Conservation (phyloP, 805 yeast species). For the Yarrowia sp. region DNA sequence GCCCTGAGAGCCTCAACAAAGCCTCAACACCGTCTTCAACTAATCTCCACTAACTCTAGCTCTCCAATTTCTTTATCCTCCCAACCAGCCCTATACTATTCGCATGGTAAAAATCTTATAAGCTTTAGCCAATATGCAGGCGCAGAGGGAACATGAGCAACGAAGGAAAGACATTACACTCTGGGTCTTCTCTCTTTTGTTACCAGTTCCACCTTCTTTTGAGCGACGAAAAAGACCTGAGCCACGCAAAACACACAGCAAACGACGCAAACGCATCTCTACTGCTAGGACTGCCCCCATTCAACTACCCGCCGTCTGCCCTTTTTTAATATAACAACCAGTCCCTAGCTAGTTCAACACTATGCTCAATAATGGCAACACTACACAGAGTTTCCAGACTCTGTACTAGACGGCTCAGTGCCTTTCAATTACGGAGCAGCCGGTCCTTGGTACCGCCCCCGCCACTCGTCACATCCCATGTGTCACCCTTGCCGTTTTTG, state of each 20-base stretch:
- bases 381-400: slow-evolving; percentile 38
- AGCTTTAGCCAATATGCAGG: slow-evolving; percentile 38
- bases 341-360: slow-evolving; percentile 38
- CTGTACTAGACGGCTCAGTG: slow-evolving; percentile 34
- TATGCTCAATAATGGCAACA: slow-evolving; percentile 38
- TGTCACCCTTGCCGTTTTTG: not conserved
- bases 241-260: no score
- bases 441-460: not conserved
- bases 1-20: no score
- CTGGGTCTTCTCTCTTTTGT: slow-evolving; percentile 4
- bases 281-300: slow-evolving; percentile 18
- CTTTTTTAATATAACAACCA: slow-evolving; percentile 4
- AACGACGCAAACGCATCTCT: not conserved
- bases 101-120: slow-evolving; percentile 32
- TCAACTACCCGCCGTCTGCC: slow-evolving; percentile 17
- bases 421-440: not conserved
- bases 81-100: slow-evolving; percentile 12
- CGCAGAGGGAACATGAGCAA: slow-evolving; percentile 39
- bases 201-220: not conserved
- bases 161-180: slow-evolving; percentile 28
- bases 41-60: slow-evolving; percentile 8
- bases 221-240: no score
- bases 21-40: no score
- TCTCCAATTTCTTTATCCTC: slow-evolving; percentile 1
- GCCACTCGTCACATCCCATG: not conserved